These are phyloP conservation scores for Rhytidhysteron rufulum DNA, from an alignment of 2,329 filamentous ascomycete genomes.

Conservation along the genomic window DNA sequence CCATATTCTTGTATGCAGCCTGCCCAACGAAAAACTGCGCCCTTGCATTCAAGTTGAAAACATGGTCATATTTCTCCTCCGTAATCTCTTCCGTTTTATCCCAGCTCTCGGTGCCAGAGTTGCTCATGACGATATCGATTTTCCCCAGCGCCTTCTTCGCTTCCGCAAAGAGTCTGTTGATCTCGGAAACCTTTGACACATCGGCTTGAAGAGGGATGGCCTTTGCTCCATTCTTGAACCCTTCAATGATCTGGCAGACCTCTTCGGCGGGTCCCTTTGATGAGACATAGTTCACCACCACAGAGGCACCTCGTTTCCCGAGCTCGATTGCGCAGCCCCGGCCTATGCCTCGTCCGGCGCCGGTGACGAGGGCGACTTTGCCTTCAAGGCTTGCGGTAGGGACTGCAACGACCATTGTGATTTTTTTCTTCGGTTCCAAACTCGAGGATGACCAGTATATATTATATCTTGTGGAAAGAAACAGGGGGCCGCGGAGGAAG, in stretches of 20 bases:
- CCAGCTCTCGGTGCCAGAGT: constrained; percentile 61
- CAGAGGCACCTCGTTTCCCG: constrained; percentile 59
- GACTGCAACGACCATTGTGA: constrained; percentile 42
- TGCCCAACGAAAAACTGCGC: constrained; percentile 77
- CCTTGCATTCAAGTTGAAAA: constrained; percentile 65
- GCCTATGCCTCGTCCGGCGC: constrained; percentile 62
- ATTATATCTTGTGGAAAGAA: no score
- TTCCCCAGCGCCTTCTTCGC: constrained; percentile 40
- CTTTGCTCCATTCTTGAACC: constrained; percentile 46
- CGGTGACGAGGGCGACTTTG: constrained; percentile 61
- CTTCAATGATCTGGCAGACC: constrained; percentile 45
- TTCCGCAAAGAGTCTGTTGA: constrained; percentile 54
- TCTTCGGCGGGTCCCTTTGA: constrained; percentile 48
- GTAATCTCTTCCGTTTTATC: constrained; percentile 65
- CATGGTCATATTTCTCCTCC: constrained; percentile 68
- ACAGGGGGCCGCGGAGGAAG: no score
- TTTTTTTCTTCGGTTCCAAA: no score
- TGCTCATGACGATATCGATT: constrained; percentile 51
- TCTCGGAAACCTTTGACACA: constrained; percentile 52
- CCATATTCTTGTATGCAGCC: constrained; percentile 67
- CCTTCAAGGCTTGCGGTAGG: constrained; percentile 49
- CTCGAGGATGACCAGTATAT: no score
- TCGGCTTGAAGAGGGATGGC: constrained; percentile 59
- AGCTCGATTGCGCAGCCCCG: constrained; percentile 64
- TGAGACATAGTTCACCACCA: constrained; percentile 64